phyloP scores from a whole-genome alignment of 768 basidiomycete species.

The Lyophyllum atratum region DNA sequence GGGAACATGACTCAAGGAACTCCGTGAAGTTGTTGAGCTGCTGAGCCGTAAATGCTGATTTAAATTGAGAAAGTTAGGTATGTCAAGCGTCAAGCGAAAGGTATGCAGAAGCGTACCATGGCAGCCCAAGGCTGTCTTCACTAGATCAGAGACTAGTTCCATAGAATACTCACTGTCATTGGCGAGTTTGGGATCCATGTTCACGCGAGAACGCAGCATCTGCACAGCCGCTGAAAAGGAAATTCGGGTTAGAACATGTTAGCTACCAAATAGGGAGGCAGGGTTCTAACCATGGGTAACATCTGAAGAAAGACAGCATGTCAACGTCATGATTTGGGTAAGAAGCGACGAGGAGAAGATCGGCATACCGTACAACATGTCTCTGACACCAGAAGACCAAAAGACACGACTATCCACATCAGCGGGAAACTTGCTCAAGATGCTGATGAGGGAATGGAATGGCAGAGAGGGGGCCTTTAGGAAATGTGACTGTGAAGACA shows the following conservation, averaged over 20 bases:
- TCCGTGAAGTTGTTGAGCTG: slow-evolving; percentile 52
- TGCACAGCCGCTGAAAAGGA: slow-evolving; percentile 50
- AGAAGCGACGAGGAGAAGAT: background rate
- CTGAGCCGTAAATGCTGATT: slow-evolving; percentile 62
- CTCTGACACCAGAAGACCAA: slow-evolving; percentile 64
- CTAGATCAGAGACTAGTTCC: slow-evolving; percentile 42
- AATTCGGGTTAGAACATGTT: slow-evolving; percentile 7
- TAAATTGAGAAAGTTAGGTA: background rate
- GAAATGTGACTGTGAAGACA: slow-evolving; percentile 67
- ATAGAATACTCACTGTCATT: slow-evolving; percentile 37
- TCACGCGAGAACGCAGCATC: slow-evolving; percentile 53
- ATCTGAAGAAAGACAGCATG: slow-evolving; percentile 25
- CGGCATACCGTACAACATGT: slow-evolving; percentile 65
- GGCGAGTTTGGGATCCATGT: slow-evolving; percentile 30
- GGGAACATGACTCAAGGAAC: slow-evolving; percentile 34
- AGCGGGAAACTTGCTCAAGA: slow-evolving; percentile 76
- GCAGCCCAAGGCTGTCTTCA: slow-evolving; percentile 55
- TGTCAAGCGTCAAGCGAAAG: background rate
- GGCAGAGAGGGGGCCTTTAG: slow-evolving; percentile 83
- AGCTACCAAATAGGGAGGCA: background rate
- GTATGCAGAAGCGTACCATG: slow-evolving; percentile 44
- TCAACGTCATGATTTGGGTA: slow-evolving; percentile 1
- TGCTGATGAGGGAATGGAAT: slow-evolving; percentile 75
- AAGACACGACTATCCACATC: slow-evolving; percentile 78
- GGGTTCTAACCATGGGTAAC: slow-evolving; percentile 36